Base-by-base conservation (phyloP, 2,329 filamentous ascomycete genomes). In the Trichoderma hamatum region DNA sequence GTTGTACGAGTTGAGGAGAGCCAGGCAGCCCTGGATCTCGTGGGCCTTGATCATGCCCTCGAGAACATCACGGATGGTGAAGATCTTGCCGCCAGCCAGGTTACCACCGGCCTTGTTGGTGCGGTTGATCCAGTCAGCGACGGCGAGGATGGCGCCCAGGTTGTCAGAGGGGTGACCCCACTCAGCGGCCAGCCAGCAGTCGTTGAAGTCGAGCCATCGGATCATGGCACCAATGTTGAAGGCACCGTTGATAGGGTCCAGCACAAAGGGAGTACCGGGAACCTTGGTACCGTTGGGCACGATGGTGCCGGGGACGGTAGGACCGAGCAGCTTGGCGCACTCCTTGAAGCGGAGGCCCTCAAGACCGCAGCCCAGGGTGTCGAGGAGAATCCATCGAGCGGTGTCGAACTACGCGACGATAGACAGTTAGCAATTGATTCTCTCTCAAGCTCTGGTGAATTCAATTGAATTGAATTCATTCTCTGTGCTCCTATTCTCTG, bases 201-300 rank as follows among this genome's bases (percentile, higher is more conserved):
- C 96, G 82, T 99, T 99, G 88, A 98, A 99, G 85, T 99, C 96
- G 77, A 99, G 89, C 96, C 96, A 99, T 79, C 96, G 89, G 84
- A 99, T 97, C 91, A 97, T 97, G 77, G 96, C 92, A 76, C 96
- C 96, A 76, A 99, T 98, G 87, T 98, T 98, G 89, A 99, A 98
- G 72, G 96, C 96, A 72, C 91, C 96, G 76, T 95, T 95, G 79
- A 98, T 90, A 49, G 96, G 96, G 80, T 98, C 96, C 75, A 99
- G 90, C 83, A 96, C 91, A 84, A 95, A 98, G 74, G 92, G 89
- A 36, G 96, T 98, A 73, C 96, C 96, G 51, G 92, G 93, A 55
- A 99, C 93, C 79, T 90, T 93, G 76, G 93, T 91, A 74, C 96
- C 96, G 78, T 97, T 94, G 78, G 96, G 95, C 67, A 98, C 95